Base-by-base conservation (phyloP, 768 basidiomycete genomes). In the Suillus subalutaceus region DNA sequence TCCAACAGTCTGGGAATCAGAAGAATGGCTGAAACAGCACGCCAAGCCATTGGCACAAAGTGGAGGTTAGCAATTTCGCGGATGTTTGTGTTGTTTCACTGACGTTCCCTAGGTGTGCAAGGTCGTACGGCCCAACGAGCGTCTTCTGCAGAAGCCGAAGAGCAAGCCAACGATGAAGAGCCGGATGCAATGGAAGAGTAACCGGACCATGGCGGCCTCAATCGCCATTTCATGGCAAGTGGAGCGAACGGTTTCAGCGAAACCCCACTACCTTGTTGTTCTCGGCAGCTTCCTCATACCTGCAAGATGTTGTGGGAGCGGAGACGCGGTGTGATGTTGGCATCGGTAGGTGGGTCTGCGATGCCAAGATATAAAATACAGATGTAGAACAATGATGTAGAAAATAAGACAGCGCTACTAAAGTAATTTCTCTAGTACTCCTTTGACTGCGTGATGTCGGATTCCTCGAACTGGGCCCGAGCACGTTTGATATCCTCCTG, bases 401-500 rank as follows among this genome's bases (percentile, higher is more conserved):
- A 41, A 43, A 26, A 58, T 63, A 52, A 65, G 57, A 74, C n/a
- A 69, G 58, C 10, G 8, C 9, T 20, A 53, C 41, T 30, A 23
- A 38, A 55, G 8, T 56, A 26, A 16, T 40, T 40, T 20, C 46
- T 55, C 77, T 77, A 84, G 70, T 84, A 83, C 60, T 85, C 84
- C 67, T 72, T 83, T 60, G 85, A 75, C 65, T 82, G 78, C 37
- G 75, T 79, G 72, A 83, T 80, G 66, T 85, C 85, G 55, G 80
- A 80, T 68, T 84, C 84, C 62, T 88, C 87, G 69, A 94, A 94
- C 72, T 93, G 90, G 13, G 88, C 88, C 55, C 90, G 86, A 5
- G 93, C 94, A 10, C 93, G 88, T 75, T 94, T 93, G 78, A 96
- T 96, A 71, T 95, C 94, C 74, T 94, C 93, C 74, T 95, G 93